phyloP scores from a whole-genome alignment of 2,329 filamentous ascomycete species.

The Alternaria brassicae region DNA sequence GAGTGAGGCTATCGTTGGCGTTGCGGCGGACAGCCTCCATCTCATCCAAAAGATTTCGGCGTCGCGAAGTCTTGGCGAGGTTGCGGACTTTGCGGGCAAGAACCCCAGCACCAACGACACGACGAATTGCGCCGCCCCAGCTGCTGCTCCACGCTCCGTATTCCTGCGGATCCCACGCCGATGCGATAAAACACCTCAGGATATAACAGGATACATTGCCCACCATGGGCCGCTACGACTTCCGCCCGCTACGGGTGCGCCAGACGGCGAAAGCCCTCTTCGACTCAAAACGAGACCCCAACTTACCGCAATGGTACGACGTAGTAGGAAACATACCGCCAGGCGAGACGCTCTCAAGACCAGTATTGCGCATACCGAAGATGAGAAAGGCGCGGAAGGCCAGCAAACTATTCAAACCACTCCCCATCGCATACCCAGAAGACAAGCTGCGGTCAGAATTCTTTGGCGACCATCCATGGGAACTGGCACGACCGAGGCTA shows the following conservation, averaged over 20 bases:
- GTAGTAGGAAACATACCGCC: conserved; percentile 66
- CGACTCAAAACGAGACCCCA: conserved; percentile 51
- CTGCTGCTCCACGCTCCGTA: background rate
- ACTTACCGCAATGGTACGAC: conserved; percentile 64
- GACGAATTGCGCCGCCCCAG: conserved; percentile 12
- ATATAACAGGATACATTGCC: conserved; percentile 2
- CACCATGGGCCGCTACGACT: conserved; percentile 61
- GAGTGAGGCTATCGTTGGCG: conserved; percentile 7
- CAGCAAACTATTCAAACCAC: conserved; percentile 80
- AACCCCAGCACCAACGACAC: conserved; percentile 1
- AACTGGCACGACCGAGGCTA: conserved; percentile 85
- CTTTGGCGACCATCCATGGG: conserved; percentile 96
- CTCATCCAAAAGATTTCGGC: conserved; percentile 17
- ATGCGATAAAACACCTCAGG: background rate
- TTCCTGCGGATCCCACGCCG: background rate
- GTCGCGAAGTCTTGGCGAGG: conserved; percentile 18
- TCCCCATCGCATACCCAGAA: conserved; percentile 80
- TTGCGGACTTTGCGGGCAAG: conserved; percentile 16
- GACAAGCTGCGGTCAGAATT: conserved; percentile 82
- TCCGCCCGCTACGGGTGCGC: conserved; percentile 61
- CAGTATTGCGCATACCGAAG: conserved; percentile 57
- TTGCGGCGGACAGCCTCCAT: conserved; percentile 2
- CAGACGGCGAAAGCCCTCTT: conserved; percentile 60
- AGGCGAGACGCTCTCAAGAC: conserved; percentile 65
- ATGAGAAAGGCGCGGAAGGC: conserved; percentile 59